phyloP scores from a whole-genome alignment of 768 basidiomycete species.

The Leccinellum luteum region DNA sequence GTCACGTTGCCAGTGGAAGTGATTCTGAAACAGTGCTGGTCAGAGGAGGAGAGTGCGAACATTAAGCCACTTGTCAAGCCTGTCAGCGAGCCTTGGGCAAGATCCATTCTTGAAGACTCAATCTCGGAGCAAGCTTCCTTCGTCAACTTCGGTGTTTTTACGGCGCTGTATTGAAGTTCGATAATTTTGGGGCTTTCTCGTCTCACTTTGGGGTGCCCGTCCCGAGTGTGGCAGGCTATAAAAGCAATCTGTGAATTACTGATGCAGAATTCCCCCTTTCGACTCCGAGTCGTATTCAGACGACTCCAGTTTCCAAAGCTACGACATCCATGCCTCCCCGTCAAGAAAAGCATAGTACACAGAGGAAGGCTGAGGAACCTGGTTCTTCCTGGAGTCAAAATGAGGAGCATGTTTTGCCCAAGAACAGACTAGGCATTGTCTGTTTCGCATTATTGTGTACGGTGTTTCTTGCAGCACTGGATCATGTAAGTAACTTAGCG shows the following conservation, averaged over 20 bases:
- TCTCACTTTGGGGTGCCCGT: background rate
- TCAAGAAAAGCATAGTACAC: background rate
- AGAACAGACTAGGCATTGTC: slow-evolving; percentile 14
- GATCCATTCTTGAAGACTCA: no score
- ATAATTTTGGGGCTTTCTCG: background rate
- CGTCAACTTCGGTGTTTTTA: background rate
- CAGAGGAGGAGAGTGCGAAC: background rate
- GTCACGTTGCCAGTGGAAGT: background rate
- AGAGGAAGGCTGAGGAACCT: slow-evolving; percentile 18
- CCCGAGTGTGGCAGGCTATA: background rate
- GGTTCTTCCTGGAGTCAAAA: slow-evolving; percentile 50
- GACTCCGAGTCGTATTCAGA: background rate
- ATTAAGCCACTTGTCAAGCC: background rate
- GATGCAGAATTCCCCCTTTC: background rate
- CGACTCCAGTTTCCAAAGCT: background rate
- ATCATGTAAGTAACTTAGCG: slow-evolving; percentile 45
- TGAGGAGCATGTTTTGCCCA: slow-evolving; percentile 51
- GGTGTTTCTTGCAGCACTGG: slow-evolving; percentile 43
- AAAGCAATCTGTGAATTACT: background rate
- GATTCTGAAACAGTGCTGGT: background rate
- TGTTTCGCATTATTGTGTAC: slow-evolving; percentile 22
- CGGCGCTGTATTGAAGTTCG: background rate
- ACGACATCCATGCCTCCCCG: background rate
- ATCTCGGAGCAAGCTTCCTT: no score
- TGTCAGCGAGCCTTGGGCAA: no score